These are phyloP conservation scores for Chlamydomonas sp. DNA, from an alignment of 139 green algal species.

Conservation along the genomic window DNA sequence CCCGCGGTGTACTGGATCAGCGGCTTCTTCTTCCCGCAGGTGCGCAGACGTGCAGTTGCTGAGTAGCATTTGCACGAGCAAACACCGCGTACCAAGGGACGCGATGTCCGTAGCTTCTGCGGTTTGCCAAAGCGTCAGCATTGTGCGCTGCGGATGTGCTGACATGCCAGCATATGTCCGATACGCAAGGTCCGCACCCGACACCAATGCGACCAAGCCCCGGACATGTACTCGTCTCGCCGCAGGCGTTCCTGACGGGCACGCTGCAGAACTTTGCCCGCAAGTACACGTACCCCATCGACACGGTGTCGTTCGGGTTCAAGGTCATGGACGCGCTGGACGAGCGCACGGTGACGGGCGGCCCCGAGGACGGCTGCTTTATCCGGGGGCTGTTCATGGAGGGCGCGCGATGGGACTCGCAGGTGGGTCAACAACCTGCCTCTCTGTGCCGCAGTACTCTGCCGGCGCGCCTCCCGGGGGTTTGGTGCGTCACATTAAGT, in stretches of 20 bases:
- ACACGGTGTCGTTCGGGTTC: slow-evolving; percentile 84
- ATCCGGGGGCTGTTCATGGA: slow-evolving; percentile 87
- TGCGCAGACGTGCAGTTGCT: slow-evolving; percentile 22
- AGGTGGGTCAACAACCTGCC: not conserved
- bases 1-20: slow-evolving; percentile 84
- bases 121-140: too few relatives aligned
- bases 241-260: slow-evolving; percentile 87
- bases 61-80: not conserved
- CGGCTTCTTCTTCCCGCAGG: slow-evolving; percentile 92
- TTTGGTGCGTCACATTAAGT: too few relatives aligned
- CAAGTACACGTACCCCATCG: slow-evolving; percentile 80
- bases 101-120: too few relatives aligned
- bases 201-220: too few relatives aligned
- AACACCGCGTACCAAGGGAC: not conserved
- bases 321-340: slow-evolving; percentile 71
- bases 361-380: slow-evolving; percentile 83
- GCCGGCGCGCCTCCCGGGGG: too few relatives aligned
- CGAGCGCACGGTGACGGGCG: slow-evolving; percentile 10
- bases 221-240: not conserved
- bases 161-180: too few relatives aligned
- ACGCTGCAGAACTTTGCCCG: slow-evolving; percentile 90
- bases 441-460: not conserved
- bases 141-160: not conserved
- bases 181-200: too few relatives aligned
- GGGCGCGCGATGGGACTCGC: slow-evolving; percentile 73